These are phyloP conservation scores for Geopyxis carbonaria DNA, from an alignment of 495 filamentous ascomycete species.

Conservation along the genomic window DNA sequence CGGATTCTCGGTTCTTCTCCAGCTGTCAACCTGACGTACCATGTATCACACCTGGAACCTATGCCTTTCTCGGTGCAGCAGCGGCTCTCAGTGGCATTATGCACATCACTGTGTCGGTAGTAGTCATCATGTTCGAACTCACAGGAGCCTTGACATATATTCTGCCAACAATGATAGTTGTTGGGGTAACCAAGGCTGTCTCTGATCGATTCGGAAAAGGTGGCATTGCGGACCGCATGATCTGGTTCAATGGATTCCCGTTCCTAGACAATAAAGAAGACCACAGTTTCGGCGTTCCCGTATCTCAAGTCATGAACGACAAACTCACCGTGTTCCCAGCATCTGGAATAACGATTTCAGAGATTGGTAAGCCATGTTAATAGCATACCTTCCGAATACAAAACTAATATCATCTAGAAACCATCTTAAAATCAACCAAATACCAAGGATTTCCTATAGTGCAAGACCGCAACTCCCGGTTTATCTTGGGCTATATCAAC, in stretches of 20 bases:
- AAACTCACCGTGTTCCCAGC: conserved; percentile 59
- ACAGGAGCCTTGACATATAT: conserved; percentile 93
- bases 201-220: conserved; percentile 73
- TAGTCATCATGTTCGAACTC: conserved; percentile 96
- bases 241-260: conserved; percentile 97
- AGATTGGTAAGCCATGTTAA: conserved; percentile 31
- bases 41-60: conserved; percentile 92
- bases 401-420: conserved; percentile 28
- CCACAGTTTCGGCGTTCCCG: conserved; percentile 88
- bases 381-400: not conserved
- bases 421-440: conserved; percentile 55
- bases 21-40: conserved; percentile 81
- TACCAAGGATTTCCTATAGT: conserved; percentile 94
- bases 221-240: conserved; percentile 95
- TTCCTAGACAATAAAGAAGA: conserved; percentile 98
- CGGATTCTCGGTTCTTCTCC: conserved; percentile 66
- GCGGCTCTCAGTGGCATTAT: conserved; percentile 97
- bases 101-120: conserved; percentile 91
- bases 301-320: conserved; percentile 80
- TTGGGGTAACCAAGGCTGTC: conserved; percentile 90
- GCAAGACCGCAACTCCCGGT: conserved; percentile 51
- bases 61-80: conserved; percentile 82
- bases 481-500: conserved; percentile 81
- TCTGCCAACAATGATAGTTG: conserved; percentile 94
- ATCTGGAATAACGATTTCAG: conserved; percentile 53